Conservation (phyloP, 1,284 basidiomycete species). For the Melampsora larici-populina region DNA sequence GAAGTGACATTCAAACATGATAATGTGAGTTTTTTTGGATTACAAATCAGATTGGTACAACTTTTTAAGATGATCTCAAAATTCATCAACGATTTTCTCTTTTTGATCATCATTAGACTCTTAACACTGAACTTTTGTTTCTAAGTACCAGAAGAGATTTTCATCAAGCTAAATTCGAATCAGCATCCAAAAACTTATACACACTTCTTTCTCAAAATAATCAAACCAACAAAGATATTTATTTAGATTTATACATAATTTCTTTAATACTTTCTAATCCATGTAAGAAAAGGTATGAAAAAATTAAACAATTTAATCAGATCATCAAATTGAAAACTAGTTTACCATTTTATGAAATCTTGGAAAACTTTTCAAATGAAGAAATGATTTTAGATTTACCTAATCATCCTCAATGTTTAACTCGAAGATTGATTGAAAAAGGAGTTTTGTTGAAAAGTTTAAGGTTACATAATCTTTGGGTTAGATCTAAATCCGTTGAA, state of each 20-base stretch:
- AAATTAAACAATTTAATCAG: background rate
- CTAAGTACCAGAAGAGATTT: background rate
- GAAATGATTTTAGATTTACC: background rate
- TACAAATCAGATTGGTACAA: background rate
- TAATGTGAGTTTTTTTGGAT: background rate
- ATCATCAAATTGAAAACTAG: background rate
- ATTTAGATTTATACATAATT: background rate
- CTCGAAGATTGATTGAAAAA: background rate
- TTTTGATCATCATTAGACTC: background rate
- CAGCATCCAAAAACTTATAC: background rate
- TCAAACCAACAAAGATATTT: background rate
- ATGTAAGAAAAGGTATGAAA: background rate
- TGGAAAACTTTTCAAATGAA: background rate
- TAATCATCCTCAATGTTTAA: background rate
- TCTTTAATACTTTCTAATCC: background rate
- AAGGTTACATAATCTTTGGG: background rate
- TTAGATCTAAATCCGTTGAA: background rate
- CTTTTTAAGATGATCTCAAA: background rate
- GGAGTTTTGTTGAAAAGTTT: background rate
- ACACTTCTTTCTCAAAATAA: background rate
- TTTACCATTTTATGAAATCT: background rate
- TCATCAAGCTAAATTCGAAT: background rate
- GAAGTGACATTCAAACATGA: background rate
- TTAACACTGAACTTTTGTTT: background rate
- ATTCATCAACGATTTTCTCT: background rate